Conservation (phyloP, 352 stramenopile species). For the Pythium dissimile region DNA sequence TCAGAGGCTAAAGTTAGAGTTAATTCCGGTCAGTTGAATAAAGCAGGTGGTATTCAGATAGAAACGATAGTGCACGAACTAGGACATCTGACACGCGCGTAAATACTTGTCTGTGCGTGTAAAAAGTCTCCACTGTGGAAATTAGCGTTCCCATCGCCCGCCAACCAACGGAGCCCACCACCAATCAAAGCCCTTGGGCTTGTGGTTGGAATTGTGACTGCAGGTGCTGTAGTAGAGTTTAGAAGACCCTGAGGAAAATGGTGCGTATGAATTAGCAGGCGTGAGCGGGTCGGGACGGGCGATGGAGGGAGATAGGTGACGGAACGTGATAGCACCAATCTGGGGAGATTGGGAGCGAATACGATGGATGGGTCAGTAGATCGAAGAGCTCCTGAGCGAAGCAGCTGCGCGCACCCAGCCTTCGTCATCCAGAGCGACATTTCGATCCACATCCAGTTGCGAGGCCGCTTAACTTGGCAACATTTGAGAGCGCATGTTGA, state of each 20-base stretch:
- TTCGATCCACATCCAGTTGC: too few relatives aligned
- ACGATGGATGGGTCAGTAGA: too few relatives aligned
- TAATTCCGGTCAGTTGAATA: neutral
- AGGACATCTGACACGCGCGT: too few relatives aligned
- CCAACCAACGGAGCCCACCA: slow-evolving; percentile 33
- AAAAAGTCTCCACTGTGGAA: slow-evolving; percentile 20
- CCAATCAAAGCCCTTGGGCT: slow-evolving; percentile 31
- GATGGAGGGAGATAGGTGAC: too few relatives aligned
- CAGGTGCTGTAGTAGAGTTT: slow-evolving; percentile 71
- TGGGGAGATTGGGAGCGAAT: too few relatives aligned
- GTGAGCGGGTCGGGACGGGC: neutral
- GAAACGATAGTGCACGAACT: neutral
- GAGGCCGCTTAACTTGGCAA: too few relatives aligned
- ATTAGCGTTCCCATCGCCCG: neutral
- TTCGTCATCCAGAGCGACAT: too few relatives aligned
- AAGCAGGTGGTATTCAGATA: neutral
- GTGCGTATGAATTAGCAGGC: slow-evolving; percentile 27
- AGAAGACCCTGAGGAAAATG: slow-evolving; percentile 88
- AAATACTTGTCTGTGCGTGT: slow-evolving; percentile 9
- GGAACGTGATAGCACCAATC: too few relatives aligned
- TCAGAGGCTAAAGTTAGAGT: neutral
- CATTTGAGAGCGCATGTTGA: too few relatives aligned
- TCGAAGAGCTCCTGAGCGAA: too few relatives aligned
- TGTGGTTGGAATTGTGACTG: slow-evolving; percentile 14
- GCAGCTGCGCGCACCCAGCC: too few relatives aligned